Base-by-base conservation (phyloP, 305 asterid genomes). In the Salvia sclarea region DNA sequence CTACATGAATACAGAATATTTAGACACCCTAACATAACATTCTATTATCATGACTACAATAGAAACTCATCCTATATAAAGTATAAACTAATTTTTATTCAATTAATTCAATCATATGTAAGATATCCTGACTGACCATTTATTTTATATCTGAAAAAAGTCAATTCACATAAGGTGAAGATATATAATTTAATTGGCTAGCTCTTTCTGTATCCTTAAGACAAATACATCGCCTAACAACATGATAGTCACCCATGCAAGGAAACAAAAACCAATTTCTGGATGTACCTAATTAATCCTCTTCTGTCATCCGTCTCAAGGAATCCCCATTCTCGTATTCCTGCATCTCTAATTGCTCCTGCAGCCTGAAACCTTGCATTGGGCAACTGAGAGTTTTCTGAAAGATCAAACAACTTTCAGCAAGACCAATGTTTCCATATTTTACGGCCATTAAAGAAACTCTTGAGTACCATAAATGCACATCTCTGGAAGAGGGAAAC, bases 331-430 rank as follows among this genome's bases (percentile, higher is more conserved):
- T 93, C 98, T 71, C 97, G 85, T 72, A 91, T 70, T 47, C 97
- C 96, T 64, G 97, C 98, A 75, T 83, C 88, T 66, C 86, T 82
- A 69, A 93, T 81, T 73, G 97, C 97, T 81, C 95, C 92, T 65
- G 97, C 98, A 79, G 97, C 98, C 82, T 85, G 96, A 80, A 93
- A 93, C 77, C 95, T 88, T 76, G 98, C 98, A 79, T 63, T 82
- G 76, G 95, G 86, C 81, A 72, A 58, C 86, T 76, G 88, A 75
- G 98, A 93, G 72, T 93, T 87, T 80, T 91, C 97, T 93, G 97
- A 76, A 72, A 64, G 49, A 69, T 66, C 53, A 65, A 30, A 65
- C 54, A 40, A 72, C 53, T 68, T 48, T 73, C 28, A 69, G 71
- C 59, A 74, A 77, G 74, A 74, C 31, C 64, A 35, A 40, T 57